Base-by-base conservation (phyloP, 768 basidiomycete species). In the Boletus sp. region DNA sequence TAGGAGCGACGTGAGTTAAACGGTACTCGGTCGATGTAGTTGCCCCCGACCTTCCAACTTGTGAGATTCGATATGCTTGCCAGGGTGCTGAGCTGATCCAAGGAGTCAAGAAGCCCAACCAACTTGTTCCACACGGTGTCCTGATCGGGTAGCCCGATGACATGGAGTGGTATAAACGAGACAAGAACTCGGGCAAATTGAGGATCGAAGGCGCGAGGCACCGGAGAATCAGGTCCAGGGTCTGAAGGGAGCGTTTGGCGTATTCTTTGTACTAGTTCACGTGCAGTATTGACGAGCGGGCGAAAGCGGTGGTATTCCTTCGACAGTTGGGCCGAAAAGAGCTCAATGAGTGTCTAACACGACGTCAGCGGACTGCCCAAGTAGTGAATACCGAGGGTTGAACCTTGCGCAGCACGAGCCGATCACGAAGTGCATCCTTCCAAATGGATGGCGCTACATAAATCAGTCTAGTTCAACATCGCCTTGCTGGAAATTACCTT, bases 121-220 rank as follows among this genome's bases (percentile, higher is more conserved):
- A 89, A 58, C 1, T 74, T 71, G 27, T 76, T 60, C 81, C 85
- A 91, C 0, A 78, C 80, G 3, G 74, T 65, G 30, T 77, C 71
- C 44, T 78, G 71, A 5, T 77, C 60, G 0, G 82, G 81, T 1
- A 84, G 62, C 25, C 75, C 70, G 9, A 89, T 71, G 5, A 82
- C 71, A n/a, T 85, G 81, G 19, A 88, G 79, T 0, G 90, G 90
- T 59, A 88, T 80, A 52, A 80, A 82, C 30, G 82, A 84, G 43
- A 82, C 82, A 2, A 92, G 74, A 27, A 78, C 75, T n/a, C 88
- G 83, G 2, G 82, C 79, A 44, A 89, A 79, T 48, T 78, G 75
- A 0, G 86, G 83, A 60, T 91, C 87, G 45, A 91, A 88, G 2
- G 80, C 81, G 3, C 76, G 70, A 17, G 64, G 67, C 0, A 80